Base-by-base conservation (phyloP, 352 stramenopile genomes). In the Peronosclerospora sorghi region DNA sequence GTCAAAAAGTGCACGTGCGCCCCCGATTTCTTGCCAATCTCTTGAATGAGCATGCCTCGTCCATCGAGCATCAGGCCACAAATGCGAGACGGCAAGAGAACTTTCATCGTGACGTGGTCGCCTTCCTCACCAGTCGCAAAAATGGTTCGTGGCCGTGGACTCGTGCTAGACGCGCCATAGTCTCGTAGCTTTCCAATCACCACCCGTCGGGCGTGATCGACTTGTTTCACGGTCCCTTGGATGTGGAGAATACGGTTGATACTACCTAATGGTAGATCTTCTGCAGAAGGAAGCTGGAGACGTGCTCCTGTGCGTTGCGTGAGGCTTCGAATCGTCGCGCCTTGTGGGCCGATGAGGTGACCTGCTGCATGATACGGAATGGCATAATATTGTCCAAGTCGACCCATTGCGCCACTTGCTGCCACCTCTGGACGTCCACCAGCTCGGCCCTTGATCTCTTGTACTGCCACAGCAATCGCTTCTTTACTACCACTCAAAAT, bases 161-260 rank as follows among this genome's bases (percentile, higher is more conserved):
- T 28, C 30, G 47, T 51, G 1, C 21, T 19, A 15, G 51, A 63
- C n/a, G 59, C 37, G n/a, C 82, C 29, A 12, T 64, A 66, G 21
- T 71, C 50, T 14, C 56, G 58, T 8, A 87, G 41, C 15, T 59
- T 65, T 8, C 32, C 41, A 5, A 46, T 36, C 32, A 70, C 48
- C 12, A 78, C 43, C n/a, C 45, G 34, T 32, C 45, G 49, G 8
- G 72, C 72, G 19, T 65, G 59, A 28, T 81, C 60, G 13, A 62
- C 46, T 34, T 85, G 65, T 15, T 68, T 51, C 9, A n/a, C 36
- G 5, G 35, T 66, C 26, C 75, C 75, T 56, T 83, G 72, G 8
- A 87, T 58, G 39, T 87, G 75, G 9, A 85, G 42, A 21, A 72
- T 68, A 14, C 68, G 68, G 50, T 85, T 85, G 8, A 81, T 18